These are phyloP conservation scores for Smallanthus sonchifolius DNA, from an alignment of 129 eudicot species.

Conservation along the genomic window DNA sequence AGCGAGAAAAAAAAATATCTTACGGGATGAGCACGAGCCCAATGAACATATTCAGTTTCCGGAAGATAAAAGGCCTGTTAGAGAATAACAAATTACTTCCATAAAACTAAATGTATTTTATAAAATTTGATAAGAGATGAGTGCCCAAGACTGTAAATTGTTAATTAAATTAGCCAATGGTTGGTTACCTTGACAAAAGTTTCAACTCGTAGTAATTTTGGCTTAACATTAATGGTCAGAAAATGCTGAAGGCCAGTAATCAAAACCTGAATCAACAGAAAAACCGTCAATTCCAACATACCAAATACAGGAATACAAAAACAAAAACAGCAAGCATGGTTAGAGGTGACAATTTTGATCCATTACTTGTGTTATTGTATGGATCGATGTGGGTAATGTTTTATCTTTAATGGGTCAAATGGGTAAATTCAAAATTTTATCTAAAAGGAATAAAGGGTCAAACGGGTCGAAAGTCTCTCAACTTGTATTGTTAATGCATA, in stretches of 20 bases:
- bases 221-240: slow-evolving; percentile 59
- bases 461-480: background rate
- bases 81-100: background rate
- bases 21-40: slow-evolving; percentile 94
- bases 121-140: background rate
- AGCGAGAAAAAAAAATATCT: slow-evolving; percentile 3
- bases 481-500: background rate
- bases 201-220: slow-evolving; percentile 76
- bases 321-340: background rate
- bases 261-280: slow-evolving; percentile 58
- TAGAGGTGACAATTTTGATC: background rate
- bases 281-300: slow-evolving; percentile 2
- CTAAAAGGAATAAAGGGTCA: background rate
- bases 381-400: background rate
- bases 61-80: slow-evolving; percentile 95
- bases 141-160: slow-evolving; percentile 12
- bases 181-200: slow-evolving; percentile 76
- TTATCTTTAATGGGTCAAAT: background rate
- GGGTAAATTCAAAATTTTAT: background rate
- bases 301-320: background rate
- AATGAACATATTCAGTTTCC: slow-evolving; percentile 87
- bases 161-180: background rate
- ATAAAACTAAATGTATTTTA: slow-evolving; percentile 6
- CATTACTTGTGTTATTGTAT: background rate
- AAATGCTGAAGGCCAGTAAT: slow-evolving; percentile 91